Evolutionary conservation across 306 rosid genomes (phyloP).

Genomic region (Nissolia schottii): DNA sequence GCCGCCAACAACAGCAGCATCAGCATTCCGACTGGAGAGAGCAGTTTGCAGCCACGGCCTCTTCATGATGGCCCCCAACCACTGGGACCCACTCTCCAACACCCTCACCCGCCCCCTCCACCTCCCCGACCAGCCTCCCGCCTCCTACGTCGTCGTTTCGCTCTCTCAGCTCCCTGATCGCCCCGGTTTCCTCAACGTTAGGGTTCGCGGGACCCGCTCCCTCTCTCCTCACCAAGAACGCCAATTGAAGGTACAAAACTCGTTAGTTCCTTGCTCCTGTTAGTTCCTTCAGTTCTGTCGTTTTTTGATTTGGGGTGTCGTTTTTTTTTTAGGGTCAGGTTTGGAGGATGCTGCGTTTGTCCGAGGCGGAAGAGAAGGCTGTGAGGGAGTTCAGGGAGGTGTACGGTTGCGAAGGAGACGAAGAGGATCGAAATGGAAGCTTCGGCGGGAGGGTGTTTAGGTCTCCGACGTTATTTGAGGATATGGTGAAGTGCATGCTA

Average conservation of each 20-base stretch:
- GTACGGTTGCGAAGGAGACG: neutral
- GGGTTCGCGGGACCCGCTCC: conserved; percentile 1
- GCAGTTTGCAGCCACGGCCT: conserved; percentile 54
- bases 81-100: conserved; percentile 47
- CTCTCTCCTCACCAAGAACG: conserved; percentile 26
- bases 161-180: conserved; percentile 12
- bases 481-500: conserved; percentile 55
- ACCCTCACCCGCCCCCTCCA: conserved; percentile 41
- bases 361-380: conserved; percentile 30
- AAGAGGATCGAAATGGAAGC: neutral
- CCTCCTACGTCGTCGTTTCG: conserved; percentile 23
- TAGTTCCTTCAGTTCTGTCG: neutral
- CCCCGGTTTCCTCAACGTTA: conserved; percentile 15
- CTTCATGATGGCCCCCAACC: conserved; percentile 58
- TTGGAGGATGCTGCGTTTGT: conserved; percentile 48
- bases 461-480: conserved; percentile 54
- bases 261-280: neutral
- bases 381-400: conserved; percentile 27
- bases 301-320: neutral
- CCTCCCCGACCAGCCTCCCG: neutral
- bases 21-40: conserved; percentile 29
- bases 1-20: neutral
- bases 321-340: conserved; percentile 31
- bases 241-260: conserved; percentile 17
- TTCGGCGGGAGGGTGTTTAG: conserved; percentile 42